These are phyloP conservation scores for Sporothrix luriei DNA, from an alignment of 2,329 filamentous ascomycete genomes.

Conservation along the genomic window DNA sequence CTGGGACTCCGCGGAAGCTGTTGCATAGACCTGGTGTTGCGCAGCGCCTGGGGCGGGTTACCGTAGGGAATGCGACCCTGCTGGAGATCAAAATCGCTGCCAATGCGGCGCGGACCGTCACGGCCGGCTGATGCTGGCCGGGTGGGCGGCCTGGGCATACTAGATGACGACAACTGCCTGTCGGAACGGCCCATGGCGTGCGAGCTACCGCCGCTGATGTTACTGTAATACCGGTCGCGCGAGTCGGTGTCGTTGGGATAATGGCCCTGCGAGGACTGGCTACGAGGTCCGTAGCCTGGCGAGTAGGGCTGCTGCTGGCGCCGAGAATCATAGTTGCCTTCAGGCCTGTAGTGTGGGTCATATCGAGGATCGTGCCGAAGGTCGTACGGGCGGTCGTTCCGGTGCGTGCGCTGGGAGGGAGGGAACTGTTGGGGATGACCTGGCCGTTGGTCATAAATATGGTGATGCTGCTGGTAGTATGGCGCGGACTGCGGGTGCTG, in stretches of 20 bases:
- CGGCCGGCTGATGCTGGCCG: neutral
- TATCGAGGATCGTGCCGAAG: neutral
- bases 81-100: conserved; percentile 5
- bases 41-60: conserved; percentile 19
- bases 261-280: neutral
- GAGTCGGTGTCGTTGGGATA: neutral
- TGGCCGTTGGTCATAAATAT: neutral
- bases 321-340: neutral
- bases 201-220: neutral
- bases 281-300: neutral
- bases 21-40: conserved; percentile 30
- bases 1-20: conserved; percentile 25
- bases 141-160: neutral
- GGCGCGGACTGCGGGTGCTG: conserved; percentile 7
- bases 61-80: conserved; percentile 24
- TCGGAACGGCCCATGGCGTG: conserved; percentile 16
- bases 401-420: conserved; percentile 10
- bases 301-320: neutral
- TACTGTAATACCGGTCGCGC: conserved; percentile 23
- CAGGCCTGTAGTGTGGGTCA: neutral
- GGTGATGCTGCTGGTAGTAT: conserved; percentile 11
- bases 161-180: neutral
- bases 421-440: conserved; percentile 8
- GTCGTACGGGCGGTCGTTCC: neutral
- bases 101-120: conserved; percentile 4